Evolutionary conservation across 106 monocot genomes (phyloP).

Genomic region (Dioscorea zingiberensis): DNA sequence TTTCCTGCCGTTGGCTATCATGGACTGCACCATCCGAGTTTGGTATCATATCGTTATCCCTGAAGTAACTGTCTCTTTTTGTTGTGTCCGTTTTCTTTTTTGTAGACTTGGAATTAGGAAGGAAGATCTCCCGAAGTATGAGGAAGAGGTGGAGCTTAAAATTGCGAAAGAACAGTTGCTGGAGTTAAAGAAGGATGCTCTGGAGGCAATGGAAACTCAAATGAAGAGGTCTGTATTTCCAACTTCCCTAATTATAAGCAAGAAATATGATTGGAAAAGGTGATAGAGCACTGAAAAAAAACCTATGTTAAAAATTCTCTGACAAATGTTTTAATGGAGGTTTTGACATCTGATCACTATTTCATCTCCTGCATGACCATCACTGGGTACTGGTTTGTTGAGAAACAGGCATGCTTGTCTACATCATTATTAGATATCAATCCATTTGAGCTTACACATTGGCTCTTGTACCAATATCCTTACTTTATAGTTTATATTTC

Average conservation of each 20-base stretch:
- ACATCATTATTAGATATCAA: no score
- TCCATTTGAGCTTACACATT: no score
- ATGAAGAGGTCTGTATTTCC: constrained; percentile 54
- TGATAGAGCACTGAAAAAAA: not conserved
- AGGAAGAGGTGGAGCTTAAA: constrained; percentile 74
- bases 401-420: no score
- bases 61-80: not conserved
- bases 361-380: no score
- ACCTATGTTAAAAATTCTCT: no score
- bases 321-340: no score
- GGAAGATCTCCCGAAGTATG: constrained; percentile 82
- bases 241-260: not conserved
- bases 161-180: constrained; percentile 71
- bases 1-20: not conserved
- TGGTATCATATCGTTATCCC: not conserved
- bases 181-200: constrained; percentile 66
- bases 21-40: not conserved
- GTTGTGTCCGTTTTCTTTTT: not conserved
- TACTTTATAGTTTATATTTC: no score
- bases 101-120: constrained; percentile 76
- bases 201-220: constrained; percentile 92
- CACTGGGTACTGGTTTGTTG: no score
- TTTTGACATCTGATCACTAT: no score
- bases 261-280: not conserved
- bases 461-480: no score